Percentiles rank a stretch among this genome's conserved stretches.
Conservation (phyloP, 1,284 basidiomycete genomes). For the Uromyces viciae-fabae region DNA sequence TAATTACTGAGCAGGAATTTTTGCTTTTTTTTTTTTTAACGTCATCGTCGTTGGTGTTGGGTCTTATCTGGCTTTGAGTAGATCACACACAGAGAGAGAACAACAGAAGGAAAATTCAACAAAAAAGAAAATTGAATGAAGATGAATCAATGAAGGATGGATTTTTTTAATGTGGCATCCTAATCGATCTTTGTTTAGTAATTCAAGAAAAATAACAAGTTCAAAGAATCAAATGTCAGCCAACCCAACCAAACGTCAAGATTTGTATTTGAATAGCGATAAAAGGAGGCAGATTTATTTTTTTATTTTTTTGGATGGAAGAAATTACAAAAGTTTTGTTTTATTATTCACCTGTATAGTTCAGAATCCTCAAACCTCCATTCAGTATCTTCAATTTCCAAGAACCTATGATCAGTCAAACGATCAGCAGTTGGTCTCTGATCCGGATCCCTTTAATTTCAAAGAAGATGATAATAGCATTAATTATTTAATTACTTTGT, state of each 20-base stretch:
- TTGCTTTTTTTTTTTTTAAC: too few species aligned
- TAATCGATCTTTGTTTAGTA: neutral
- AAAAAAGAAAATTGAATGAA: too few species aligned
- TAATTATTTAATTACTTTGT: too few species aligned
- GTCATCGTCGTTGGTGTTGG: too few species aligned
- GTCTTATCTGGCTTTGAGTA: too few species aligned
- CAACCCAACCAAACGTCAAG: neutral
- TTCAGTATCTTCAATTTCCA: constrained; percentile 64
- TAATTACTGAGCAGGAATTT: too few species aligned
- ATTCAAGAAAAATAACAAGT: neutral
- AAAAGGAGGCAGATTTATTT: too few species aligned
- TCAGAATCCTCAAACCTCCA: constrained; percentile 64
- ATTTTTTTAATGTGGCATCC: constrained; percentile 4
- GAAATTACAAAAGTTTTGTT: neutral
- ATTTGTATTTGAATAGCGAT: neutral
- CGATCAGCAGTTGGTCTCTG: constrained; percentile 78
- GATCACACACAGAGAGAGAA: too few species aligned
- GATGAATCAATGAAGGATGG: too few species aligned
- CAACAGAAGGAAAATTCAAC: too few species aligned
- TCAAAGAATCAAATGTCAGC: neutral
- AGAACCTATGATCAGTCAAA: constrained; percentile 77
- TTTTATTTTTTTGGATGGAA: too few species aligned
- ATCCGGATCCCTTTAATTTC: constrained; percentile 79
- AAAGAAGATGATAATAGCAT: too few species aligned
- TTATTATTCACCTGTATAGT: constrained; percentile 48